phyloP scores from a whole-genome alignment of 2,329 filamentous ascomycete species.

The Neofusicoccum sp. region DNA sequence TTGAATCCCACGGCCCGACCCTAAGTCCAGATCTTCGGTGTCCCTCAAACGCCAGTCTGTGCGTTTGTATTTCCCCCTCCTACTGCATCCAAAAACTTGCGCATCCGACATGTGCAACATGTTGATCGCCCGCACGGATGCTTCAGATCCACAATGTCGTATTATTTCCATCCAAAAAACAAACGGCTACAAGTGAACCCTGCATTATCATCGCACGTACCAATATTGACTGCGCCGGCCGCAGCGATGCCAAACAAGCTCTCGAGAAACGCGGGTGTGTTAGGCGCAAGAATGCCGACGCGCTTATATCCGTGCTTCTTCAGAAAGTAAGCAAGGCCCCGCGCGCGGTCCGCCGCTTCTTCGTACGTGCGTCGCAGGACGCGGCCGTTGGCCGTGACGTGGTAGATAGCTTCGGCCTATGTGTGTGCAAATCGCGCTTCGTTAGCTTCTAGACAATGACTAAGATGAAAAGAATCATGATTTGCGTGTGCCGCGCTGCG shows the following conservation, averaged over 20 bases:
- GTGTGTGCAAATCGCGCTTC: background rate
- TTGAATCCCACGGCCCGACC: too few species aligned
- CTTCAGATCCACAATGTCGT: too few species aligned
- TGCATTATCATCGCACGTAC: slow-evolving; percentile 31
- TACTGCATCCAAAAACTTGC: too few species aligned
- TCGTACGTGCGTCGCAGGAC: slow-evolving; percentile 73
- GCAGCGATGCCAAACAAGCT: slow-evolving; percentile 83
- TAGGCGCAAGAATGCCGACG: slow-evolving; percentile 84
- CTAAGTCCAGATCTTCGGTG: too few species aligned
- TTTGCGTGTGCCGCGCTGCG: too few species aligned
- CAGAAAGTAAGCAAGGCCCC: slow-evolving; percentile 85
- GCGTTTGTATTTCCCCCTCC: too few species aligned
- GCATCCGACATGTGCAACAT: too few species aligned
- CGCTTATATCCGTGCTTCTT: slow-evolving; percentile 69
- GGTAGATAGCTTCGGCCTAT: slow-evolving; percentile 75
- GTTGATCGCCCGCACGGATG: too few species aligned
- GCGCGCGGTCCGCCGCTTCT: slow-evolving; percentile 79
- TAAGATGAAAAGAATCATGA: too few species aligned
- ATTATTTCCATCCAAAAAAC: too few species aligned
- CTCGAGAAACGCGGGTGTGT: slow-evolving; percentile 93
- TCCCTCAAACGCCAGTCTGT: too few species aligned
- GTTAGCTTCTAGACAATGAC: background rate
- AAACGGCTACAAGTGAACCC: too few species aligned
- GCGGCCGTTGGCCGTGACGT: slow-evolving; percentile 75
- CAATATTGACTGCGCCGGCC: slow-evolving; percentile 74